phyloP scores from a whole-genome alignment of 805 yeast genomes.

The Yarrowia sp. region DNA sequence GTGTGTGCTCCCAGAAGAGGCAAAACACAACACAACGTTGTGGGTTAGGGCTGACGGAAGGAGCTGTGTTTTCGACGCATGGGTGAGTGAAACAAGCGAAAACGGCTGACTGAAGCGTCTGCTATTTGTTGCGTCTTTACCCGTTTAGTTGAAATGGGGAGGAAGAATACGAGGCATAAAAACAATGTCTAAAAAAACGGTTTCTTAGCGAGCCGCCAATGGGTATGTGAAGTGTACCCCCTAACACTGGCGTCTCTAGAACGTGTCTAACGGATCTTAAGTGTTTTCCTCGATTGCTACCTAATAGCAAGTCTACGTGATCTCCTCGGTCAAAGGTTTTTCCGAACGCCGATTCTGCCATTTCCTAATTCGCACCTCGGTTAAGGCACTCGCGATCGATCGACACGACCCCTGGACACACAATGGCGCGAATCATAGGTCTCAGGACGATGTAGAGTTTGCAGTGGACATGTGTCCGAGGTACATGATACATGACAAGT shows the following conservation, averaged over 20 bases:
- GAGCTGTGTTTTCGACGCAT: constrained; percentile 1
- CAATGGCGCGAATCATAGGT: constrained; percentile 19
- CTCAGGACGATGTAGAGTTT: background rate
- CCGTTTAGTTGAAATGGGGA: background rate
- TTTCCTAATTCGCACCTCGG: too few relatives aligned
- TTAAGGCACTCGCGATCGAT: background rate
- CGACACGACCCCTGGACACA: constrained; percentile 8
- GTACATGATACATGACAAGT: constrained; percentile 5
- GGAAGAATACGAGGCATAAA: too few relatives aligned
- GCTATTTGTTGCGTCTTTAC: constrained; percentile 6
- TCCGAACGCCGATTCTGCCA: too few relatives aligned
- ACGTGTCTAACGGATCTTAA: too few relatives aligned
- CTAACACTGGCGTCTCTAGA: too few relatives aligned
- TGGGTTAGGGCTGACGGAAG: constrained; percentile 10
- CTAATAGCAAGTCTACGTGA: too few relatives aligned
- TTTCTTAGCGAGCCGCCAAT: too few relatives aligned
- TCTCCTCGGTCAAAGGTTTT: too few relatives aligned
- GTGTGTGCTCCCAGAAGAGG: background rate
- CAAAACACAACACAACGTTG: constrained; percentile 3
- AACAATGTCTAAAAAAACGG: too few relatives aligned
- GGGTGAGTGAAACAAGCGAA: constrained; percentile 1
- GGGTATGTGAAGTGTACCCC: too few relatives aligned
- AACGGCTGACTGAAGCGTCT: background rate
- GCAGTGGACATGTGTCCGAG: constrained; percentile 22
- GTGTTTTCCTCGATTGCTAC: too few relatives aligned